These are phyloP conservation scores for Eleusine indica DNA, from an alignment of 176 grass and related monocot species.

Conservation along the genomic window DNA sequence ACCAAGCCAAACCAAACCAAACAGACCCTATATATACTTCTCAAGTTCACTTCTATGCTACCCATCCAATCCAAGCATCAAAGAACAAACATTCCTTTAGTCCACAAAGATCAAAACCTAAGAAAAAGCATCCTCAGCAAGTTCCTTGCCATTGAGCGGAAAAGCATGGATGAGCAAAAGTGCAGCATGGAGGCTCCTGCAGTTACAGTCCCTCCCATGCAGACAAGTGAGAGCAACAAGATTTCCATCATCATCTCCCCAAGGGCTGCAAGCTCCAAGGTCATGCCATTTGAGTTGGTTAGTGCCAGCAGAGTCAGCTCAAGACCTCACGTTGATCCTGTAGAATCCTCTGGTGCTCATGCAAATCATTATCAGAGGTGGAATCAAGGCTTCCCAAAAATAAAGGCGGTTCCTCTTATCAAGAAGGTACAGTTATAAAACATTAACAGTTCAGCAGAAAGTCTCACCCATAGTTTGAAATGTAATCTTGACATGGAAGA, in stretches of 20 bases:
- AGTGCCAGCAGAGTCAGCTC: background rate
- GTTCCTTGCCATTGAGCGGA: background rate
- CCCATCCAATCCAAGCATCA: constrained; percentile 22
- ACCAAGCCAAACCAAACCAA: background rate
- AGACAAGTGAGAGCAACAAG: constrained; percentile 26
- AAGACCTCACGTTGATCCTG: background rate
- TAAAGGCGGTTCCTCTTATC: constrained; percentile 23
- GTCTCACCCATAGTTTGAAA: background rate
- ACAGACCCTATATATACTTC: constrained; percentile 1
- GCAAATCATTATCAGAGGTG: background rate
- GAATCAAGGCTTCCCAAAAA: constrained; percentile 22
- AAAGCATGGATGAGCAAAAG: constrained; percentile 18
- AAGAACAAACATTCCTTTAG: background rate
- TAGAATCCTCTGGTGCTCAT: background rate
- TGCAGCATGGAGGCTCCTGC: background rate
- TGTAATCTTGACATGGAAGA: background rate
- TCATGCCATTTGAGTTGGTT: constrained; percentile 33
- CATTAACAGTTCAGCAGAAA: background rate
- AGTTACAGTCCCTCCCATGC: constrained; percentile 21
- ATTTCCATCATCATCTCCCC: constrained; percentile 37
- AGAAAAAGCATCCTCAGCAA: background rate
- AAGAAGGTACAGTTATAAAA: constrained; percentile 26
- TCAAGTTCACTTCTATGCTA: background rate
- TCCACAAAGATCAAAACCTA: background rate
- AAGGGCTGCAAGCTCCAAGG: constrained; percentile 25